These are phyloP conservation scores for Xylaria longipes DNA, from an alignment of 495 filamentous ascomycete species.

Conservation along the genomic window DNA sequence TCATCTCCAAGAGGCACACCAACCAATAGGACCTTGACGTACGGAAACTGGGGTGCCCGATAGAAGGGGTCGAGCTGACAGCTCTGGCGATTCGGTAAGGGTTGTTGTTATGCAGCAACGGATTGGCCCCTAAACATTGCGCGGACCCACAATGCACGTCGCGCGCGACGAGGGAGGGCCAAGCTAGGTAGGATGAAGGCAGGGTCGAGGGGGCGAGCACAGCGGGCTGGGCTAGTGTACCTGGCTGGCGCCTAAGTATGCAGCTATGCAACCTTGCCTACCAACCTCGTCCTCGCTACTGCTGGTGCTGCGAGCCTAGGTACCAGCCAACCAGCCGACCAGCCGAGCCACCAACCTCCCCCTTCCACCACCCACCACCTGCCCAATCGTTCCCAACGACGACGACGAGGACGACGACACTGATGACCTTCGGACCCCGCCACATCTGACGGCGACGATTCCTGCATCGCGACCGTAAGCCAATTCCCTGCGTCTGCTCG, in stretches of 20 bases:
- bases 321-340: constrained; percentile 22
- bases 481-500: constrained; percentile 25
- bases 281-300: constrained; percentile 13
- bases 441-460: constrained; percentile 36
- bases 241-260: constrained; percentile 18
- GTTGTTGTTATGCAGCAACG: constrained; percentile 23
- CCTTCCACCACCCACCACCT: constrained; percentile 11
- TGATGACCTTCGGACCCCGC: constrained; percentile 34
- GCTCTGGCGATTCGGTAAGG: background rate
- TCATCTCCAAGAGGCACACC: background rate
- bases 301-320: background rate
- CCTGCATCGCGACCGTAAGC: constrained; percentile 40
- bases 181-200: background rate
- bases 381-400: constrained; percentile 27
- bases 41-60: constrained; percentile 20
- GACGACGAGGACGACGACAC: constrained; percentile 18
- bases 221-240: background rate
- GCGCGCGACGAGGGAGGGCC: constrained; percentile 16
- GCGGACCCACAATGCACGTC: constrained; percentile 24
- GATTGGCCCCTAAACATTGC: constrained; percentile 12
- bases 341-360: constrained; percentile 23
- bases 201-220: background rate
- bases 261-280: constrained; percentile 3
- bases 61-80: constrained; percentile 10
- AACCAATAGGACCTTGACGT: constrained; percentile 13